phyloP scores from a whole-genome alignment of 371 early-diverging fungal genomes.

The Furculomyces boomerangus region DNA sequence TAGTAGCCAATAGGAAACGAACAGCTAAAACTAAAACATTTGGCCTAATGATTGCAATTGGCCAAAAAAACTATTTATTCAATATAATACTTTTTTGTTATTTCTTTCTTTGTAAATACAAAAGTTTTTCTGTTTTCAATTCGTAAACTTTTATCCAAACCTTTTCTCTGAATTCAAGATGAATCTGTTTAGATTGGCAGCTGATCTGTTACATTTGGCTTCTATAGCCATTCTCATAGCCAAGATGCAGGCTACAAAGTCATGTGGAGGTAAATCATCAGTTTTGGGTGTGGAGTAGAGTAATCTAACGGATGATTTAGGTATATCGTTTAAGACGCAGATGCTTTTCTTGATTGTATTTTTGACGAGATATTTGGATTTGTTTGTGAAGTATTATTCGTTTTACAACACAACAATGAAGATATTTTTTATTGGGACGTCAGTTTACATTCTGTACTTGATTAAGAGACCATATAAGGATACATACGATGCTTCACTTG shows the following conservation, averaged over 20 bases:
- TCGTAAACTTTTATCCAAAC: too few species aligned
- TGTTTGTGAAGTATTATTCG: conserved; percentile 51
- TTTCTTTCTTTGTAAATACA: too few species aligned
- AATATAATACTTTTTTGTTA: too few species aligned
- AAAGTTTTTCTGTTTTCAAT: too few species aligned
- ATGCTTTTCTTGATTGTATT: conserved; percentile 88
- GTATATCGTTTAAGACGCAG: conserved; percentile 97
- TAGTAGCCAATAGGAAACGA: too few species aligned
- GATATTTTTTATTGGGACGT: conserved; percentile 74
- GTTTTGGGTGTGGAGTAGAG: neutral
- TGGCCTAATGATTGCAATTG: too few species aligned
- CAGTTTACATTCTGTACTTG: conserved; percentile 76
- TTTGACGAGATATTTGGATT: conserved; percentile 88
- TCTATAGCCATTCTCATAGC: conserved; percentile 82
- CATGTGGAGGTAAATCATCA: conserved; percentile 49
- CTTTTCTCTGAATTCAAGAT: too few species aligned
- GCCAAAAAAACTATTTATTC: too few species aligned
- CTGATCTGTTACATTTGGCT: conserved; percentile 87
- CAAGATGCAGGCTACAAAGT: conserved; percentile 69
- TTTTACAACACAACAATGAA: conserved; percentile 95
- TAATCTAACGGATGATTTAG: conserved; percentile 13
- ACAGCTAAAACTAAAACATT: neutral
- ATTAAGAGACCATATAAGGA: conserved; percentile 77
- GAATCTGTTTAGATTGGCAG: conserved; percentile 83
- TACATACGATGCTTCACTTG: conserved; percentile 79